phyloP scores from a whole-genome alignment of 2,329 filamentous ascomycete genomes.

The Penicillium psychrosexuale region DNA sequence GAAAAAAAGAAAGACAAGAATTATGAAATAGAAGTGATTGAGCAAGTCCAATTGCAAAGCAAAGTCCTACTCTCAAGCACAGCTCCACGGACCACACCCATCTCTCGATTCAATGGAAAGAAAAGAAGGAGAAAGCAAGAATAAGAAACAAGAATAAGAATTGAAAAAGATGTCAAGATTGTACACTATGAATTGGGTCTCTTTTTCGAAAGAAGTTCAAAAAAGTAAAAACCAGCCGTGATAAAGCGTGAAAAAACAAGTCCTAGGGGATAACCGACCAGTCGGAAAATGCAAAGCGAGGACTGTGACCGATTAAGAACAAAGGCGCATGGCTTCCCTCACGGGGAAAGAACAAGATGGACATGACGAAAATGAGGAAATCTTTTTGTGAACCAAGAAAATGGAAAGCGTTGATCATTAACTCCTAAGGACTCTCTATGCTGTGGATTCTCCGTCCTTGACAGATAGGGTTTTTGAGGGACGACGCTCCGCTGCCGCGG shows the following conservation, averaged over 20 bases:
- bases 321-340: conserved; percentile 8
- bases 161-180: conserved; percentile 26
- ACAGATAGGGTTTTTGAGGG: conserved; percentile 42
- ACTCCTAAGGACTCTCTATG: conserved; percentile 38
- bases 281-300: conserved; percentile 26
- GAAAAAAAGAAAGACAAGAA: not conserved
- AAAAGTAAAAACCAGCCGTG: conserved; percentile 14
- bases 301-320: conserved; percentile 11
- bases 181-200: conserved; percentile 29
- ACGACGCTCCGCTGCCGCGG: conserved; percentile 42
- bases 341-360: conserved; percentile 4
- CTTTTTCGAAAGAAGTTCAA: conserved; percentile 13
- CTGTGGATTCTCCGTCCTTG: conserved; percentile 41
- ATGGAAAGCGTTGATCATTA: conserved; percentile 39
- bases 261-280: conserved; percentile 21
- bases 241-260: conserved; percentile 14
- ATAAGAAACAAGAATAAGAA: conserved; percentile 19
- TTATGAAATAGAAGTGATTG: not conserved
- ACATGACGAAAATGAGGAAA: conserved; percentile 23
- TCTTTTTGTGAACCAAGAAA: conserved; percentile 32
- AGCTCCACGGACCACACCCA: not conserved
- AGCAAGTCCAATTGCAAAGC: not conserved
- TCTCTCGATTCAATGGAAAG: not conserved
- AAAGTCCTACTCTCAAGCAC: not conserved
- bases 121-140: not conserved